Conservation (phyloP, 805 yeast species). For the Kodamaea kaohsiungensis region DNA sequence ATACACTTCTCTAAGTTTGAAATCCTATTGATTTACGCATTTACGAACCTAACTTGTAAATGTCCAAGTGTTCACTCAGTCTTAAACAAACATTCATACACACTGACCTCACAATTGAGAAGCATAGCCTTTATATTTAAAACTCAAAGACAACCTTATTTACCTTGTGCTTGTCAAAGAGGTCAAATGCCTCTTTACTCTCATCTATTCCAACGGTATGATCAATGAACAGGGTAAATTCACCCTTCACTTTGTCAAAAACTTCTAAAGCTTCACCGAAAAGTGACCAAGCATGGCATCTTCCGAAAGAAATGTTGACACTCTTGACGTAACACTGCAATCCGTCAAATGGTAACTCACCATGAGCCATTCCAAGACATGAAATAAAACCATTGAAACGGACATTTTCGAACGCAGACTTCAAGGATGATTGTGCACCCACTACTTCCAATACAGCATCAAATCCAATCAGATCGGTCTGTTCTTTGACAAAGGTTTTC, state of each 20-base stretch:
- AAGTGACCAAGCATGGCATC: constrained; percentile 62
- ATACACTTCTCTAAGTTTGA: too few species aligned
- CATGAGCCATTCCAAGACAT: constrained; percentile 63
- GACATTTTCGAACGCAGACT: constrained; percentile 52
- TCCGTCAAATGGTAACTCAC: constrained; percentile 55
- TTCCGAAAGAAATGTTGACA: constrained; percentile 57
- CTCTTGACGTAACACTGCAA: constrained; percentile 60
- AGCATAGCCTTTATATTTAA: background rate
- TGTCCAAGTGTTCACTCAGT: too few species aligned
- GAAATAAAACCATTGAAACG: constrained; percentile 59
- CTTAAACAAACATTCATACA: too few species aligned
- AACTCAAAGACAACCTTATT: constrained; percentile 54
- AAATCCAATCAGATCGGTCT: constrained; percentile 52
- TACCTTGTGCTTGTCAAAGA: constrained; percentile 55
- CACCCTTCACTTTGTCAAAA: constrained; percentile 44
- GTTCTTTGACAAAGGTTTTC: constrained; percentile 26
- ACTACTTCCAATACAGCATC: constrained; percentile 64
- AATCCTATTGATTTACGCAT: too few species aligned
- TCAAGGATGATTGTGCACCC: constrained; percentile 54
- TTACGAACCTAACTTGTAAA: too few species aligned
- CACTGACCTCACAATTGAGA: too few species aligned
- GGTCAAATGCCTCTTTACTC: constrained; percentile 46
- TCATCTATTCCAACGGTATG: constrained; percentile 44
- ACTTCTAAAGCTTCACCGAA: constrained; percentile 53
- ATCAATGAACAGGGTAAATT: constrained; percentile 56